A percentile compares a stretch with the other conserved stretches of the same genome.
Conservation (phyloP, 768 basidiomycete species). For the Porphyrellus cyaneotinctus region DNA sequence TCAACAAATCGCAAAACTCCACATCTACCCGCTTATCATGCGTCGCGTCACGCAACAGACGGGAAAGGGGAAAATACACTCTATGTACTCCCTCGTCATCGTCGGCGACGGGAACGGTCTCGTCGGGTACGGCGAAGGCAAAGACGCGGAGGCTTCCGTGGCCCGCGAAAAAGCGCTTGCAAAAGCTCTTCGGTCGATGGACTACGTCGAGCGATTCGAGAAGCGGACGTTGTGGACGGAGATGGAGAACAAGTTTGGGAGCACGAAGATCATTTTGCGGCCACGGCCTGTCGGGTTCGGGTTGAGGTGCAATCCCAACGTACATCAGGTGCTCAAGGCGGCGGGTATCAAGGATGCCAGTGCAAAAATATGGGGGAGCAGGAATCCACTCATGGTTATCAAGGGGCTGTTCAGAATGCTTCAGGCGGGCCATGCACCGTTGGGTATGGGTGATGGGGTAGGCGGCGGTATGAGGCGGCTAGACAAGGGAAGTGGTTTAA, state of each 20-base stretch:
- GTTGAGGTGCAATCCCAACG: constrained; percentile 78
- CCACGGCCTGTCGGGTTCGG: constrained; percentile 90
- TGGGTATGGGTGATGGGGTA: constrained; percentile 77
- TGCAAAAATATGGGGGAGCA: constrained; percentile 92
- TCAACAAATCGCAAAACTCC: constrained; percentile 31
- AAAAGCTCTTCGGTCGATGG: constrained; percentile 82
- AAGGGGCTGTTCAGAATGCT: constrained; percentile 81
- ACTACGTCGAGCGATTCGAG: constrained; percentile 92
- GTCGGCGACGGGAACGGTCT: constrained; percentile 82
- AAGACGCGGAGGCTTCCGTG: constrained; percentile 52
- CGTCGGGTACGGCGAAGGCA: constrained; percentile 80
- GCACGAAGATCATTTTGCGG: constrained; percentile 75
- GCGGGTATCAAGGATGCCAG: constrained; percentile 94
- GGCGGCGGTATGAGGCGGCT: constrained; percentile 68
- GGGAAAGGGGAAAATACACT: constrained; percentile 84
- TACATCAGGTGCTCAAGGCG: constrained; percentile 87
- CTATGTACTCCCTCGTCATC: constrained; percentile 59
- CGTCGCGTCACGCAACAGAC: constrained; percentile 84
- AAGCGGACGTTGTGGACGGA: constrained; percentile 93
- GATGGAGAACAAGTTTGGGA: constrained; percentile 78
- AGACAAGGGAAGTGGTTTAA: constrained; percentile 73
- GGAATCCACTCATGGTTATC: constrained; percentile 72
- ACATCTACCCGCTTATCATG: constrained; percentile 39
- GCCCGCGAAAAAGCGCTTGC: constrained; percentile 58
- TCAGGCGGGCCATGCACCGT: constrained; percentile 77